Evolutionary conservation across 2,329 filamentous ascomycete genomes (phyloP).

Genomic region (Colletotrichum sp.): DNA sequence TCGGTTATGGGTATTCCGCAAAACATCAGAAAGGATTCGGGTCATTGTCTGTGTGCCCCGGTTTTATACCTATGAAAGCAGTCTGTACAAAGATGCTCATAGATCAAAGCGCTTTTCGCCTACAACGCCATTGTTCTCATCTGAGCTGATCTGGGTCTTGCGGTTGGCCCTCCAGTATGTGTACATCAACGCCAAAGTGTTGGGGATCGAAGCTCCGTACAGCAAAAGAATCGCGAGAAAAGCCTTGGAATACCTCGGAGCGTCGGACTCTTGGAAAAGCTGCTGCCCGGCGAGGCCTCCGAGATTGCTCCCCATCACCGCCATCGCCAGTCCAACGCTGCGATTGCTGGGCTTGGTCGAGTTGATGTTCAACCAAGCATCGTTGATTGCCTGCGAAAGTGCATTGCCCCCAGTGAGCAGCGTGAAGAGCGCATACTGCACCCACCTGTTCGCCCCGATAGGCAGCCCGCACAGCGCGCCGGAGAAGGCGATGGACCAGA

Average conservation of each 20-base stretch:
- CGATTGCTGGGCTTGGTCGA: not conserved
- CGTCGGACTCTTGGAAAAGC: conserved; percentile 17
- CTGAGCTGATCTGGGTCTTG: not conserved
- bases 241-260: conserved; percentile 11
- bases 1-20: not conserved
- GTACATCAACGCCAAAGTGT: conserved; percentile 23
- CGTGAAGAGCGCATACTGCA: conserved; percentile 15
- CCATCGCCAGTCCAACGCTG: conserved; percentile 21
- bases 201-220: conserved; percentile 20
- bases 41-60: not conserved
- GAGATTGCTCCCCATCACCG: conserved; percentile 22
- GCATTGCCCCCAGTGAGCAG: conserved; percentile 20
- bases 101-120: not conserved
- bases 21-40: not conserved
- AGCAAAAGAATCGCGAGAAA: conserved; percentile 17
- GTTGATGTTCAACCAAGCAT: conserved; percentile 23
- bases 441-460: not conserved
- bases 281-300: conserved; percentile 7
- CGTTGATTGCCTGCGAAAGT: conserved; percentile 11
- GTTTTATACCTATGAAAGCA: not conserved
- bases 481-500: conserved; percentile 18
- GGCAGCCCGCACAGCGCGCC: conserved; percentile 14
- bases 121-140: not conserved
- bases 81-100: not conserved
- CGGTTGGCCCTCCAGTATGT: conserved; percentile 27